Evolutionary conservation across 305 asterid species (phyloP).

Genomic region (Fraxinus angustifolia): DNA sequence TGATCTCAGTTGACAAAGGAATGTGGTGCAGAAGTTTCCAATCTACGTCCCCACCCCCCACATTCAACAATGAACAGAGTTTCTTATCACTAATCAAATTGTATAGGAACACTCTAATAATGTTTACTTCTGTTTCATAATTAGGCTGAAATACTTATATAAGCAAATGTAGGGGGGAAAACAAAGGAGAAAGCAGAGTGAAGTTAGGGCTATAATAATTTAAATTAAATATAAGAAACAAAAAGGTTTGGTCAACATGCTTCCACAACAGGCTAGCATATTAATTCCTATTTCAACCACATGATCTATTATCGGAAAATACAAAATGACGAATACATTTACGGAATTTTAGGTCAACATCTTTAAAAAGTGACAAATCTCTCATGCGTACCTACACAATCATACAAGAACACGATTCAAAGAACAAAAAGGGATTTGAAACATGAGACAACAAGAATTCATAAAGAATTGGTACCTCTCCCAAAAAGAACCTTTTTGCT

Average conservation of each 20-base stretch:
- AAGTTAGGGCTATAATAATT: not conserved
- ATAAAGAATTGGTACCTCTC: slow-evolving; percentile 46
- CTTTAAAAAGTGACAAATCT: not conserved
- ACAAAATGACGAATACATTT: not conserved
- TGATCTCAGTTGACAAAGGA: slow-evolving; percentile 16
- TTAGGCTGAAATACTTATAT: not conserved
- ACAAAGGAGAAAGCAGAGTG: not conserved
- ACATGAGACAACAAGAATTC: slow-evolving; percentile 18
- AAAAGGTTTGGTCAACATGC: not conserved
- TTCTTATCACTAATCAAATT: slow-evolving; percentile 6
- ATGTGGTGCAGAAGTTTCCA: slow-evolving; percentile 3
- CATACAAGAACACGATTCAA: slow-evolving; percentile 8
- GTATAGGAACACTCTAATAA: not conserved
- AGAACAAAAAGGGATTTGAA: slow-evolving; percentile 16
- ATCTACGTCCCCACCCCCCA: slow-evolving; percentile 7
- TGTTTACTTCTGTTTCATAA: not conserved
- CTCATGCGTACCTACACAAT: not conserved
- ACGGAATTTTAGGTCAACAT: not conserved
- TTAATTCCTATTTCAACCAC: not conserved
- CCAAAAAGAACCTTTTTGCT: slow-evolving; percentile 61
- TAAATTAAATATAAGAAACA: not conserved
- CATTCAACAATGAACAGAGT: slow-evolving; percentile 7
- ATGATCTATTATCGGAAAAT: not conserved
- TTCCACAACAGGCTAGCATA: not conserved
- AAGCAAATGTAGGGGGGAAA: not conserved